Conservation (phyloP, 306 rosid genomes). For the Vicia sativa region DNA sequence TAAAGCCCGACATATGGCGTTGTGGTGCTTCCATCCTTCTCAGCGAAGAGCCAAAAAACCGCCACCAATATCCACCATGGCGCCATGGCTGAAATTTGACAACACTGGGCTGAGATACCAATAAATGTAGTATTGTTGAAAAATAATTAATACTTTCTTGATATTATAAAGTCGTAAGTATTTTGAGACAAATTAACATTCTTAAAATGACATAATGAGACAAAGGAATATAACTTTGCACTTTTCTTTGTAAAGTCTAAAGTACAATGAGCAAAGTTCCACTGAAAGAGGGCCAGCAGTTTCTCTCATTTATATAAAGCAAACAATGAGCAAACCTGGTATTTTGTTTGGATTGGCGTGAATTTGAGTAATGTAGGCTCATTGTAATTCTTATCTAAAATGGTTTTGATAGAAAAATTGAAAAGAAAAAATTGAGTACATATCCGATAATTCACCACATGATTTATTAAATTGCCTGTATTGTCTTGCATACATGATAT, state of each 20-base stretch:
- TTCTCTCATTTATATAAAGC: conserved; percentile 24
- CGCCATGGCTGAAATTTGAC: too few species aligned
- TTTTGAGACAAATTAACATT: not conserved
- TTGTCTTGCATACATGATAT: conserved; percentile 1
- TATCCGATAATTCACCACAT: conserved; percentile 1
- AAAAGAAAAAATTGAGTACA: conserved; percentile 2
- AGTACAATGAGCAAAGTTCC: conserved; percentile 15
- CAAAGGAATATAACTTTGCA: not conserved
- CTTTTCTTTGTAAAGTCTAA: not conserved
- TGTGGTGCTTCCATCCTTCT: too few species aligned
- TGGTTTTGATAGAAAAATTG: not conserved
- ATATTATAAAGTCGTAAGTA: not conserved
- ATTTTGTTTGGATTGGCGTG: too few species aligned
- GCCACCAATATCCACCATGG: too few species aligned
- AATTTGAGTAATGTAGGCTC: too few species aligned
- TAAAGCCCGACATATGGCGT: too few species aligned
- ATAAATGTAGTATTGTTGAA: not conserved
- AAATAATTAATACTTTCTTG: not conserved
- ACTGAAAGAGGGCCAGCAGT: not conserved
- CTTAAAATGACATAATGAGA: not conserved
- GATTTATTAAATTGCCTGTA: not conserved
- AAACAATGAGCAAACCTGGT: not conserved
- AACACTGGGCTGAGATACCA: not conserved
- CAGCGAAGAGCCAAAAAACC: too few species aligned
- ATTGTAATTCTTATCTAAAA: conserved; percentile 7